Conservation (phyloP, 2,329 filamentous ascomycete species). For the Colletotrichum camelliae region DNA sequence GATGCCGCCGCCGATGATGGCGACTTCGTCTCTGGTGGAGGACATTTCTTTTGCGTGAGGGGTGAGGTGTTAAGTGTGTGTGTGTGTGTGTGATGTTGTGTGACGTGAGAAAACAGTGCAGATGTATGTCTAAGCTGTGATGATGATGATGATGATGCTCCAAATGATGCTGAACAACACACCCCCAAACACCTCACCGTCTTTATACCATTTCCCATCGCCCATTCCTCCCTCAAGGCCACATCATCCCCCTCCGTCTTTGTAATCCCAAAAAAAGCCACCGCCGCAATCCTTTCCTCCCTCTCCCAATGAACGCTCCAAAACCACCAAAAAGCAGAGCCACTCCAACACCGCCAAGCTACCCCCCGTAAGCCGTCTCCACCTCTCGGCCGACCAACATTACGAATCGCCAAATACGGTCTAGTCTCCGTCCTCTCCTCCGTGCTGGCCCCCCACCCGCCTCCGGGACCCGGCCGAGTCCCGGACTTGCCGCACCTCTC, state of each 20-base stretch:
- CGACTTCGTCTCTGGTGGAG: background rate
- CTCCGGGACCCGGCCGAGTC: background rate
- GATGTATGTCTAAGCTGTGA: background rate
- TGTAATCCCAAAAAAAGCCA: background rate
- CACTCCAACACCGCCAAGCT: background rate
- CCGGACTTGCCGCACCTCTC: background rate
- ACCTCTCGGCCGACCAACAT: slow-evolving; percentile 10
- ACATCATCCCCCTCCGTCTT: background rate
- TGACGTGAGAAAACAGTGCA: background rate
- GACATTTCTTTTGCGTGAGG: background rate
- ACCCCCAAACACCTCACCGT: background rate
- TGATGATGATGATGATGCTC: background rate
- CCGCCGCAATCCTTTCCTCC: background rate
- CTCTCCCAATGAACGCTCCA: background rate
- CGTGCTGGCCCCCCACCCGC: background rate
- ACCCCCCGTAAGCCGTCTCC: background rate
- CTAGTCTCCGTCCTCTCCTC: background rate
- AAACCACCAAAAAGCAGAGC: background rate
- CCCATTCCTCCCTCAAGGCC: background rate
- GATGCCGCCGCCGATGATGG: slow-evolving; percentile 19
- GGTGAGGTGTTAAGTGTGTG: no score
- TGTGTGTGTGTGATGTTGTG: background rate
- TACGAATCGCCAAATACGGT: background rate
- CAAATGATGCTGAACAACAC: background rate
- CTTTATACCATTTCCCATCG: background rate